Evolutionary conservation across 345 rosid genomes (phyloP), one percentile per base, ranked within the genome.

Genomic region (Barbarea vulgaris): DNA sequence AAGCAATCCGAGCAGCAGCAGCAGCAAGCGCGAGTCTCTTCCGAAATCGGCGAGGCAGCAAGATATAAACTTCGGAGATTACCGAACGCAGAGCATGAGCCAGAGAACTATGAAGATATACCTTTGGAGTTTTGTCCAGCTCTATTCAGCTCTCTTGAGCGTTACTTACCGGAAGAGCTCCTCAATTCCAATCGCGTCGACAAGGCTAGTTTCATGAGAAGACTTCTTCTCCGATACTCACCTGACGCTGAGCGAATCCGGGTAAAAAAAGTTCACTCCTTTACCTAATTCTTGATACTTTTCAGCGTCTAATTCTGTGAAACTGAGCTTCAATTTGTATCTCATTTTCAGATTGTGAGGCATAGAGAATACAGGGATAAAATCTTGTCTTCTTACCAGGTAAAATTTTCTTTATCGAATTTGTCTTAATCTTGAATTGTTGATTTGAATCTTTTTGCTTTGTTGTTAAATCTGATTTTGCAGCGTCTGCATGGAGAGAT

Each of bases 101-200:
- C 96, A 7, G 96, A 89, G 6, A 85, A 73, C 87, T 93, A 93
- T 73, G 96, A 93, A 27, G 98, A 86, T 84, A 75, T 93, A 50
- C 85, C 75, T 60, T 66, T 81, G 79, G 94, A 86, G 17, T 91
- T 85, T 79, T 86, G 82, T 59, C 93, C 94, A 22, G 65, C 78
- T 59, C 88, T 93, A 42, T 89, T 89, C 73, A 89, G 89, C 85
- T 89, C 98, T 3, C 89, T 91, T 11, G 97, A 91, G 87, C 81
- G 88, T 0, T 87, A 89, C 87, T 79, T 91, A 58, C 98, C 98
- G 11, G 79, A 86, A 1, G 14, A 78, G 28, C 27, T 91, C 69
- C 89, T 89, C 78, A 63, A 77, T 72, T 77, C 73, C 44, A 7
- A 87, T 6, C 90, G 90, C 42, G 84, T 86, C 64, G 69, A 80